These are phyloP conservation scores for Amanita polypyramis DNA, from an alignment of 768 basidiomycete genomes.

Conservation along the genomic window DNA sequence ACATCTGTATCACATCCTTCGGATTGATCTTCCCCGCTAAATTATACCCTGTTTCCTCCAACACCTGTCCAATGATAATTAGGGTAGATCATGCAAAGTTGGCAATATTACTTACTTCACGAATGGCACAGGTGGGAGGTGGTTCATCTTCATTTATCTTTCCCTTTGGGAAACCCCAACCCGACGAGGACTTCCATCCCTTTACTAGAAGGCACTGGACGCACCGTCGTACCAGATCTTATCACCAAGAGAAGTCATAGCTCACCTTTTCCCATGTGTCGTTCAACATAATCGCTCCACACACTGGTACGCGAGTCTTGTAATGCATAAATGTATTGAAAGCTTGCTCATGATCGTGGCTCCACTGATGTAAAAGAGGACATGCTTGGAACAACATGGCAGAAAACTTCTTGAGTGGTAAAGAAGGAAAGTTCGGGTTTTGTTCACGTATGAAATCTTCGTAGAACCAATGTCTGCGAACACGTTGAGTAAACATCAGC, in stretches of 20 bases:
- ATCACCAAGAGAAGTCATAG: slow-evolving; percentile 1
- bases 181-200: slow-evolving; percentile 93
- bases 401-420: slow-evolving; percentile 88
- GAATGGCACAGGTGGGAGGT: slow-evolving; percentile 72
- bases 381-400: slow-evolving; percentile 82
- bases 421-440: slow-evolving; percentile 77
- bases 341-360: slow-evolving; percentile 74
- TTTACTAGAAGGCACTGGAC: slow-evolving; percentile 90
- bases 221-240: not conserved
- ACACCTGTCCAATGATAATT: slow-evolving; percentile 44
- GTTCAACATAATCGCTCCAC: slow-evolving; percentile 95
- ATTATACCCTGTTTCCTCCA: slow-evolving; percentile 97
- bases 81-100: slow-evolving; percentile 1
- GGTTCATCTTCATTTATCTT: slow-evolving; percentile 96
- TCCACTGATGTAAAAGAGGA: slow-evolving; percentile 75
- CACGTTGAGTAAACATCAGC: slow-evolving; percentile 9
- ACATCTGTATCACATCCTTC: slow-evolving; percentile 68
- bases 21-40: slow-evolving; percentile 55
- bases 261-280: slow-evolving; percentile 85
- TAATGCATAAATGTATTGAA: slow-evolving; percentile 91
- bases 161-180: slow-evolving; percentile 99
- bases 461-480: slow-evolving; percentile 93
- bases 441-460: slow-evolving; percentile 96
- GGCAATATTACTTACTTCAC: slow-evolving; percentile 58
- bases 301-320: slow-evolving; percentile 94